Evolutionary conservation across 1,284 basidiomycete genomes (phyloP), one percentile per base, ranked within the genome.

Genomic region (Athelia psychrophila): DNA sequence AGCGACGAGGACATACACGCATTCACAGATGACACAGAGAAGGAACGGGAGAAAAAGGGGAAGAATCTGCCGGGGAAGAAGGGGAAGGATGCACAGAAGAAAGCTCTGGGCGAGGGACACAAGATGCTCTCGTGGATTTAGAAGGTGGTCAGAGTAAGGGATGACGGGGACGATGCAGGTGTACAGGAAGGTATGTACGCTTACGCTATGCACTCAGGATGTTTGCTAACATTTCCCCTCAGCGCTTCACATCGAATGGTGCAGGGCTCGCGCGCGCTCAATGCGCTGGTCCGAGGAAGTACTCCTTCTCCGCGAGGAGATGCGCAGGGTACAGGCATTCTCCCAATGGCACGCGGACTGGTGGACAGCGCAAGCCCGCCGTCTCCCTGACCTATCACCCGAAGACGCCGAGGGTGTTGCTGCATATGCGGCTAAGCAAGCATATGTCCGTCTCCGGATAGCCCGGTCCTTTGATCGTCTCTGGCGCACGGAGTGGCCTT

Each of bases 271-370:
- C 22, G 64, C 70, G n/a, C 58, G 67, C 0, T 60, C 63, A 0
- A 58, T 63, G 32, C 60, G 66, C 0, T 72, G 64, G 64, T 53
- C 60, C 18, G 69, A 73, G 53, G 69, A 73, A 52, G 59, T 61
- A 38, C 36, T 61, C 1, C 55, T 73, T 6, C 48, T 73, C 0
- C 40, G 51, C 3, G 71, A 72, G 52, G 71, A 73, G 54, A 71
- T 71, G 67, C 50, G 58, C 0, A 54, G 62, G 32, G 19, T 33
- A 8, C 4, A 12, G 35, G 44, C 44, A 23, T 46, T 46, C n/a
- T 24, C 24, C 24, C 16, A 23, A 4, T 46, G 44, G 44, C 22
- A 46, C 22, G 44, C 44, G 25, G 24, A 46, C 16, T 27, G 25
- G 44, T 46, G 44, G 44, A 23, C 9, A 6, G 9, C 16, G 6